These are phyloP conservation scores for Chlorella sp. DNA, from an alignment of 139 green algal species.

Conservation along the genomic window DNA sequence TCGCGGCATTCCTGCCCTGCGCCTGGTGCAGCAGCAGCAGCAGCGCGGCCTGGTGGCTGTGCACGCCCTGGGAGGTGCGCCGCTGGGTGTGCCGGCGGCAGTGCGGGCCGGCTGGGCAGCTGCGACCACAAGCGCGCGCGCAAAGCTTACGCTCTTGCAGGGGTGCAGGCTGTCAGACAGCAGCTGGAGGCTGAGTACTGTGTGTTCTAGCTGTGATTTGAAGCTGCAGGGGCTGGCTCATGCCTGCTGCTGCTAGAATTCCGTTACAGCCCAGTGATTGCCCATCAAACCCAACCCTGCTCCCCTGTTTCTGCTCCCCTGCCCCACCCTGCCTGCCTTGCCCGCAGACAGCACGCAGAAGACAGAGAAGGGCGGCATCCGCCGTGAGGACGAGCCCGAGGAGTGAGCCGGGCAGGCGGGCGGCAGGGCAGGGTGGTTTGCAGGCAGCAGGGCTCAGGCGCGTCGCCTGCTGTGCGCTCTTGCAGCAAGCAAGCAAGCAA, in stretches of 20 bases:
- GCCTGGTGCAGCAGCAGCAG: not conserved
- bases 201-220: too few relatives aligned
- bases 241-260: not conserved
- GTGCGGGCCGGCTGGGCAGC: not conserved
- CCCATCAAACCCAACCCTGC: not conserved
- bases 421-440: too few relatives aligned
- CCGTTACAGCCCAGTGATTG: not conserved
- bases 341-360: constrained; percentile 26
- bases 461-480: too few relatives aligned
- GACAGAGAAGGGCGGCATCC: constrained; percentile 11
- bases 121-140: too few relatives aligned
- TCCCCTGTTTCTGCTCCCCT: not conserved
- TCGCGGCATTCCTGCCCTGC: not conserved
- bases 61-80: constrained; percentile 25
- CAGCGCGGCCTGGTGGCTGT: constrained; percentile 4
- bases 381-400: constrained; percentile 60
- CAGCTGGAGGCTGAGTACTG: too few relatives aligned
- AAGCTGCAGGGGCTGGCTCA: too few relatives aligned
- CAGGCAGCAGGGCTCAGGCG: too few relatives aligned
- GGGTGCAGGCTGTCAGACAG: too few relatives aligned
- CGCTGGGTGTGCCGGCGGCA: not conserved
- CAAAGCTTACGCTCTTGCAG: too few relatives aligned
- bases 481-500: too few relatives aligned
- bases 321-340: not conserved
- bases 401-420: constrained; percentile 37